Evolutionary conservation across 2,329 filamentous ascomycete species (phyloP).

Genomic region (Hansfordia pulvinata): DNA sequence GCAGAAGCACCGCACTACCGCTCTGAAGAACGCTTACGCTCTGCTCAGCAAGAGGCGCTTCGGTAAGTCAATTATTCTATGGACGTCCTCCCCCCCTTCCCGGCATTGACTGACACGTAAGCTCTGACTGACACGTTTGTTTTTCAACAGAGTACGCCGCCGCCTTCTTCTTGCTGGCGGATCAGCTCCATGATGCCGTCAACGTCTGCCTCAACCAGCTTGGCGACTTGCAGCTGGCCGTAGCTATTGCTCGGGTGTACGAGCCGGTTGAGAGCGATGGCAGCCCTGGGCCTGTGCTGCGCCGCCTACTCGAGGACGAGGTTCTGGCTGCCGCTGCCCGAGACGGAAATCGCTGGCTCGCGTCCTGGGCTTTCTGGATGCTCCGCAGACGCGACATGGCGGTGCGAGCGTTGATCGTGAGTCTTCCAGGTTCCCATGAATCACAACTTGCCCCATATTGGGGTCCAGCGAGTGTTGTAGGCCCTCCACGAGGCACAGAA

Average conservation of each 20-base stretch:
- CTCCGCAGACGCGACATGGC: slow-evolving; percentile 70
- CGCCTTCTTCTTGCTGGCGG: slow-evolving; percentile 86
- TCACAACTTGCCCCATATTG: no score
- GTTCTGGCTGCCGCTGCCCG: slow-evolving; percentile 64
- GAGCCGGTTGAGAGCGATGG: no score
- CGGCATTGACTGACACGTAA: no score
- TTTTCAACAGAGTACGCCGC: slow-evolving; percentile 87
- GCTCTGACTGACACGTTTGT: no score
- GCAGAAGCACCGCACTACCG: slow-evolving; percentile 74
- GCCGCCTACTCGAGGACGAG: slow-evolving; percentile 63
- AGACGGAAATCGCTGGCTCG: slow-evolving; percentile 83
- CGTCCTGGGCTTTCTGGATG: slow-evolving; percentile 94
- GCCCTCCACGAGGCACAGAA: neutral
- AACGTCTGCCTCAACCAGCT: slow-evolving; percentile 79
- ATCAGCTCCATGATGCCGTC: slow-evolving; percentile 72
- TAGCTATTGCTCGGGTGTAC: slow-evolving; percentile 77
- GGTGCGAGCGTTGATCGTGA: slow-evolving; percentile 67
- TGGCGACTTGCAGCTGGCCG: slow-evolving; percentile 77
- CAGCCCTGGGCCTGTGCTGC: slow-evolving; percentile 62
- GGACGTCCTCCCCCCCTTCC: no score
- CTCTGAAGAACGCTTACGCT: slow-evolving; percentile 92
- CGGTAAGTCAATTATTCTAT: slow-evolving; percentile 39
- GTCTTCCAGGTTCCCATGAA: no score
- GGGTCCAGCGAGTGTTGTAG: no score
- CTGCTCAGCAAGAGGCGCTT: slow-evolving; percentile 83